Conservation (phyloP, 2,329 filamentous ascomycete species). For the Aspergillus carbonarius region DNA sequence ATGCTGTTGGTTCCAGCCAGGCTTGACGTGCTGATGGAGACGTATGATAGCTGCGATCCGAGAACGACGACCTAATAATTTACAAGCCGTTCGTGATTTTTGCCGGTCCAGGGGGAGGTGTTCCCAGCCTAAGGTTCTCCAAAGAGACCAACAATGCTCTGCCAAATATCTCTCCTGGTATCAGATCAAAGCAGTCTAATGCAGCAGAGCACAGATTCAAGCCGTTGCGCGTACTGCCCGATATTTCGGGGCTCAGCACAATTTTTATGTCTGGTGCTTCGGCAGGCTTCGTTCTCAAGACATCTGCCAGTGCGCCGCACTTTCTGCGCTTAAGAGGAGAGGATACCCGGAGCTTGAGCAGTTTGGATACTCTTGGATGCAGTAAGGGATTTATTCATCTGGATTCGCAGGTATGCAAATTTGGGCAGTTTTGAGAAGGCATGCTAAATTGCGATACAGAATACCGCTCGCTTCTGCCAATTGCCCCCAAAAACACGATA, state of each 20-base stretch:
- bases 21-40: conserved; percentile 9
- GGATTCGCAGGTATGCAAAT: conserved; percentile 55
- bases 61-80: conserved; percentile 77
- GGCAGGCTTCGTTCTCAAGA: conserved; percentile 79
- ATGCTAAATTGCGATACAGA: conserved; percentile 40
- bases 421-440: neutral
- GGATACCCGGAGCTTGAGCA: conserved; percentile 68
- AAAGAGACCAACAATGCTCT: conserved; percentile 70
- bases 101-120: conserved; percentile 12
- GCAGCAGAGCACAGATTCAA: conserved; percentile 36
- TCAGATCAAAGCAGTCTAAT: conserved; percentile 43
- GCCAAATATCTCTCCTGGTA: conserved; percentile 56
- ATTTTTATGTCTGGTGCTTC: conserved; percentile 80
- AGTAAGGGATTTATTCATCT: conserved; percentile 81
- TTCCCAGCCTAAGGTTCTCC: conserved; percentile 63
- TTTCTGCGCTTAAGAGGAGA: conserved; percentile 70
- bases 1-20: neutral
- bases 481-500: conserved; percentile 68
- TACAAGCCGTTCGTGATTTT: conserved; percentile 72
- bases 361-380: conserved; percentile 68
- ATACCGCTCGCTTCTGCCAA: conserved; percentile 71
- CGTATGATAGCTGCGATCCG: conserved; percentile 65
- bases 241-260: conserved; percentile 72
- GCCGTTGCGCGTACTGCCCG: conserved; percentile 44
- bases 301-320: conserved; percentile 72